Evolutionary conservation across 306 rosid genomes (phyloP).

Genomic region (Astragalus membranaceus): DNA sequence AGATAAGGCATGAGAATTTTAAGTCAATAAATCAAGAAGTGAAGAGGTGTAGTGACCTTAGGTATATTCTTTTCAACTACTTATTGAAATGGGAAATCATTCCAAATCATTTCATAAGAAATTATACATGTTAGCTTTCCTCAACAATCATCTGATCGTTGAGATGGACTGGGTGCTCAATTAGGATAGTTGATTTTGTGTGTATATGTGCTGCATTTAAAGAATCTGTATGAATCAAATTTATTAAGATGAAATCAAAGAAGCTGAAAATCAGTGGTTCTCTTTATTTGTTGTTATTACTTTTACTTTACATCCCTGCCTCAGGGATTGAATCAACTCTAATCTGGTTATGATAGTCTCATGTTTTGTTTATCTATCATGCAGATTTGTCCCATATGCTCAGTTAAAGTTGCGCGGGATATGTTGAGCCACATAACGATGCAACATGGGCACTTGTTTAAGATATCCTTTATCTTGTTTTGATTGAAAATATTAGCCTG

Average conservation of each 20-base stretch:
- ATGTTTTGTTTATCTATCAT: constrained; percentile 21
- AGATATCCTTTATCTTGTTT: constrained; percentile 67
- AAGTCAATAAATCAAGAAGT: too few species aligned
- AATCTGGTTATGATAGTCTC: constrained; percentile 20
- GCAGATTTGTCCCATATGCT: constrained; percentile 96
- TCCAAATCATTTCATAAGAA: neutral
- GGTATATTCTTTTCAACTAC: neutral
- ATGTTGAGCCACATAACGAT: constrained; percentile 85
- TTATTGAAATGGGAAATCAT: neutral
- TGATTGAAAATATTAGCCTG: neutral
- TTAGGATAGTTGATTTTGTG: neutral
- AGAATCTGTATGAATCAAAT: neutral
- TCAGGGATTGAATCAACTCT: constrained; percentile 3
- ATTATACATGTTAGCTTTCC: neutral
- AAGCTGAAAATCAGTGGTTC: constrained; percentile 6
- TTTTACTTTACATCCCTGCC: neutral
- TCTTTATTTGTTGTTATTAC: neutral
- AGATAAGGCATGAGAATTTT: neutral
- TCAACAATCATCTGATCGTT: neutral
- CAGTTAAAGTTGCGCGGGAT: constrained; percentile 81
- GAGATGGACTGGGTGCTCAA: neutral
- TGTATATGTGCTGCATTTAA: constrained; percentile 5
- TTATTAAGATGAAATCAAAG: neutral
- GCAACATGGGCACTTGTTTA: constrained; percentile 89
- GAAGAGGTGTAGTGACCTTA: neutral